These are phyloP conservation scores for Debaryomycetaceae sp. DNA, from an alignment of 1,139 yeast species.

Conservation along the genomic window DNA sequence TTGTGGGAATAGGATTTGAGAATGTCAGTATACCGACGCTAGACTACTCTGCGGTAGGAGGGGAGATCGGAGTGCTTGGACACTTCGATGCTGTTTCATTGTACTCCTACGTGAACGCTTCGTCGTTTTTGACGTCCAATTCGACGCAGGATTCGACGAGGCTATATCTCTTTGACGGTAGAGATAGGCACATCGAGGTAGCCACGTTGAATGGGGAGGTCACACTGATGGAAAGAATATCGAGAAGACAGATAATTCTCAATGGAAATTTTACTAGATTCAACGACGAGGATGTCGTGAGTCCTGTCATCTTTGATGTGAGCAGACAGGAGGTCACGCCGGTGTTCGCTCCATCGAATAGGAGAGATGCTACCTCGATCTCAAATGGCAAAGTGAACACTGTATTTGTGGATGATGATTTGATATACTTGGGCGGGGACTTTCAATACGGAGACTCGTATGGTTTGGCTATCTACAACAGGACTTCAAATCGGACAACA, in stretches of 20 bases:
- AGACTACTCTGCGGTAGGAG: conserved; percentile 31
- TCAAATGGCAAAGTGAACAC: conserved; percentile 53
- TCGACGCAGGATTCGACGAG: neutral
- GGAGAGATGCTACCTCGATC: conserved; percentile 22
- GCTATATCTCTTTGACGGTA: neutral
- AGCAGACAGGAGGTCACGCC: conserved; percentile 39
- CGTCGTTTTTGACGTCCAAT: conserved; percentile 17
- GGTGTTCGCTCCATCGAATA: conserved; percentile 24
- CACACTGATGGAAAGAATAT: conserved; percentile 24
- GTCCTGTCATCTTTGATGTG: conserved; percentile 56
- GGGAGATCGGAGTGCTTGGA: conserved; percentile 61
- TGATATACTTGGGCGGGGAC: conserved; percentile 79
- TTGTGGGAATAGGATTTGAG: neutral
- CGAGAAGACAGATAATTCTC: conserved; percentile 33
- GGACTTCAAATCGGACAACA: conserved; percentile 35
- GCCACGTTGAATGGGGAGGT: conserved; percentile 34
- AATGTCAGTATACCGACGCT: conserved; percentile 9
- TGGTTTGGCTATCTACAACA: conserved; percentile 68
- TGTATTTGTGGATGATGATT: conserved; percentile 41
- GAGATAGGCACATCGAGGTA: conserved; percentile 13
- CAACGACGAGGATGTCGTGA: conserved; percentile 32
- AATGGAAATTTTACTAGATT: conserved; percentile 41
- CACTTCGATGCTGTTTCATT: conserved; percentile 58
- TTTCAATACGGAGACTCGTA: conserved; percentile 53
- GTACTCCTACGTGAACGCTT: conserved; percentile 52